These are phyloP conservation scores for Coelastrella sp. DNA, from an alignment of 139 green algal genomes.

Conservation along the genomic window DNA sequence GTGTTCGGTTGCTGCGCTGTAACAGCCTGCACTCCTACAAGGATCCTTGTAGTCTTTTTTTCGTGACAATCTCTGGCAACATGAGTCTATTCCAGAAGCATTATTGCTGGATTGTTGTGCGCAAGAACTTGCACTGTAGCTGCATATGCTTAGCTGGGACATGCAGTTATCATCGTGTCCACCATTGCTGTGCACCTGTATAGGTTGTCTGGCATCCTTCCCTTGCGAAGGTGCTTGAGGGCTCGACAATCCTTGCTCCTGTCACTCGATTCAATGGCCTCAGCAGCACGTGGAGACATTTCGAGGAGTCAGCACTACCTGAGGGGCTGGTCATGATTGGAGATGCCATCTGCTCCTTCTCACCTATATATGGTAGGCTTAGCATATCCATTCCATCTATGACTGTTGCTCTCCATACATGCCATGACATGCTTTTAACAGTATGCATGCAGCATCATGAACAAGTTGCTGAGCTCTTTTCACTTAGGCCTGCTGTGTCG, in stretches of 20 bases:
- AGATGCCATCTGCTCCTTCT: conserved; percentile 25
- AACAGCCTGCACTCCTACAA: too few species aligned
- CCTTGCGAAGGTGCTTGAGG: not conserved
- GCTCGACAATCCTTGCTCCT: not conserved
- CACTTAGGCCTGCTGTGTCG: too few species aligned
- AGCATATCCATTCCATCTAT: not conserved
- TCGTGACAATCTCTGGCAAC: not conserved
- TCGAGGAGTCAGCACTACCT: conserved; percentile 13
- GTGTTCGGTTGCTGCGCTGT: not conserved
- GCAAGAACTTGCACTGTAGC: too few species aligned
- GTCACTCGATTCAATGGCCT: conserved; percentile 17
- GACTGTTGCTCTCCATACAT: too few species aligned
- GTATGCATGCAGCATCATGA: too few species aligned
- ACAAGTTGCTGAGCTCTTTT: too few species aligned
- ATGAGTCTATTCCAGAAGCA: too few species aligned
- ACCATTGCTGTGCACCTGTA: not conserved
- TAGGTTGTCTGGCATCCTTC: conserved; percentile 31
- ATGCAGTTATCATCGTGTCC: not conserved
- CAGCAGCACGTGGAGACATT: conserved; percentile 26
- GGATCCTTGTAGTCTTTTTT: not conserved
- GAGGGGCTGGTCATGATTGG: conserved; percentile 24
- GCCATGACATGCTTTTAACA: too few species aligned
- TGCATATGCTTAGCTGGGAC: not conserved
- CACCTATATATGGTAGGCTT: conserved; percentile 14
- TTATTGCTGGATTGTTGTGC: too few species aligned